These are phyloP conservation scores for Dactylellina leptospora DNA, from an alignment of 2,329 filamentous ascomycete species.

Conservation along the genomic window DNA sequence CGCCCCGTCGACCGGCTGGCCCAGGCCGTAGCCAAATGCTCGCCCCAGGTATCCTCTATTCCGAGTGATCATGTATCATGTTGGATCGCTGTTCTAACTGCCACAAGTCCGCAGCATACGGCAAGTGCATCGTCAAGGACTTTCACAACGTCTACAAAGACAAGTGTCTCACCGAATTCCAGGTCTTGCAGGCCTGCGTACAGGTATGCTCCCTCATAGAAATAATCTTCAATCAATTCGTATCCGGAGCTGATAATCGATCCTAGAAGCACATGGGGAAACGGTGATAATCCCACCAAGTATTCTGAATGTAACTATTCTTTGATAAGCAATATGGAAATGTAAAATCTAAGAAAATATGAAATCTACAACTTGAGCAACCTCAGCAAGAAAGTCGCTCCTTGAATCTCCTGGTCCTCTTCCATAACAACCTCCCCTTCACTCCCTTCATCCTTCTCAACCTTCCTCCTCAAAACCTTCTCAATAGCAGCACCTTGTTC, in stretches of 20 bases:
- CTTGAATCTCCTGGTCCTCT: constrained; percentile 86
- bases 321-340: background rate
- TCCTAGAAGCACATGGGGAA: constrained; percentile 43
- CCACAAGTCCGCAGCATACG: constrained; percentile 78
- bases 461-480: constrained; percentile 78
- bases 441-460: constrained; percentile 68
- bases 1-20: constrained; percentile 76
- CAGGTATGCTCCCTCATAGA: constrained; percentile 7
- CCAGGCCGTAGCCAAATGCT: constrained; percentile 72
- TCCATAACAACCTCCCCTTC: constrained; percentile 72
- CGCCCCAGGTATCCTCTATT: constrained; percentile 66
- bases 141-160: constrained; percentile 91
- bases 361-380: constrained; percentile 73
- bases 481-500: constrained; percentile 74
- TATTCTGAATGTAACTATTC: background rate
- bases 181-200: constrained; percentile 36
- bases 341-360: background rate
- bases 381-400: constrained; percentile 79
- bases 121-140: constrained; percentile 87
- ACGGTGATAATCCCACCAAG: constrained; percentile 2
- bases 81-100: background rate
- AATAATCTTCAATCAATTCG: background rate
- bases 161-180: constrained; percentile 85
- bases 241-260: background rate
- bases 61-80: background rate